These are phyloP conservation scores for Geum urbanum DNA, from an alignment of 306 rosid species.

Conservation along the genomic window DNA sequence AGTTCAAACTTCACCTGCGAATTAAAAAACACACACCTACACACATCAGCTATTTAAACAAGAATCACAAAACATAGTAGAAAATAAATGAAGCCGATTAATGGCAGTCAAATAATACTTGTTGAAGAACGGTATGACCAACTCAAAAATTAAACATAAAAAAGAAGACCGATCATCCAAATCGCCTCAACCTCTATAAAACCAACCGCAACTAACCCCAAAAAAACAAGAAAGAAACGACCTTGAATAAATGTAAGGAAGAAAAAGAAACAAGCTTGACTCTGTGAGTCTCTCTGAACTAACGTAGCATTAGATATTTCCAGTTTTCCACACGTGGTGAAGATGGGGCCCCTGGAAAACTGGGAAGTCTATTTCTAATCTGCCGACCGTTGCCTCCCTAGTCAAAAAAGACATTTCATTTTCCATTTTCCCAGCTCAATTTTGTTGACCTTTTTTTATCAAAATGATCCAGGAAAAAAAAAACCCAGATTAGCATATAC, in stretches of 20 bases:
- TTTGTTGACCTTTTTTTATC: conserved; percentile 2
- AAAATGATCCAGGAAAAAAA: neutral
- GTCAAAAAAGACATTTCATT: neutral
- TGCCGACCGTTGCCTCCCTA: neutral
- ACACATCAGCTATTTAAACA: neutral
- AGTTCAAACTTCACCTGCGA: conserved; percentile 14
- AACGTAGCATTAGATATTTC: neutral
- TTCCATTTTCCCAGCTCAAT: conserved; percentile 4
- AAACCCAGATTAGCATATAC: too few species aligned
- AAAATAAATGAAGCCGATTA: neutral
- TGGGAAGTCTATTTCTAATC: neutral
- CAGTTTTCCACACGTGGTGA: neutral
- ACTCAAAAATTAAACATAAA: neutral
- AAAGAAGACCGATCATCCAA: neutral
- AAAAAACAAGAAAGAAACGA: neutral
- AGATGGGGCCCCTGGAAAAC: neutral
- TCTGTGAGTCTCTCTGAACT: neutral
- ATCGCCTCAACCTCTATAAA: neutral
- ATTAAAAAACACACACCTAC: conserved; percentile 2
- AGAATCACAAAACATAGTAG: neutral
- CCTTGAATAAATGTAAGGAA: neutral
- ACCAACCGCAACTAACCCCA: conserved; percentile 9
- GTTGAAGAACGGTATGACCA: neutral
- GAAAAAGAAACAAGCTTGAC: neutral
- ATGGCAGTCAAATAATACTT: neutral